A percentile compares a stretch with the other conserved stretches of the same genome.
phyloP scores from a whole-genome alignment of 768 basidiomycete genomes.

The Lentinula detonsa region DNA sequence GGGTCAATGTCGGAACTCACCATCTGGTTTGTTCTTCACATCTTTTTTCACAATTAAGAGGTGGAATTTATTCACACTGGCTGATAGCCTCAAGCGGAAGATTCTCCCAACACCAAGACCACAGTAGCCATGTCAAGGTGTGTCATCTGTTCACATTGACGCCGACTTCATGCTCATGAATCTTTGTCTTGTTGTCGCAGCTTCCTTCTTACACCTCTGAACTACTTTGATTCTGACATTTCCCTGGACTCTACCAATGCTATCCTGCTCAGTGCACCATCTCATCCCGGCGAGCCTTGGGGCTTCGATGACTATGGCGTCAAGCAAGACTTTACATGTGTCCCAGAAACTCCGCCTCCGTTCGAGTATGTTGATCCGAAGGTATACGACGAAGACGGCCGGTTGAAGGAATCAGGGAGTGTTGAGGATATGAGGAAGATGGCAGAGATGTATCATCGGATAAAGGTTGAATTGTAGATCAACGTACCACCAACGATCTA shows the following conservation, averaged over 20 bases:
- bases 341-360: conserved; percentile 28
- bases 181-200: conserved; percentile 17
- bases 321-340: conserved; percentile 28
- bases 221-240: conserved; percentile 60
- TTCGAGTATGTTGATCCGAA: conserved; percentile 31
- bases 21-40: conserved; percentile 36
- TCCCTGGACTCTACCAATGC: conserved; percentile 54
- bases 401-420: conserved; percentile 18
- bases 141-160: not conserved
- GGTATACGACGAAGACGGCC: conserved; percentile 28
- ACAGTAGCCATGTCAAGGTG: conserved; percentile 51
- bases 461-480: conserved; percentile 20
- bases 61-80: not conserved
- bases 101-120: conserved; percentile 55
- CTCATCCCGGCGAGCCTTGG: conserved; percentile 30
- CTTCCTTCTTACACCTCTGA: conserved; percentile 55
- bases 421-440: conserved; percentile 32
- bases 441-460: conserved; percentile 33
- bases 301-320: conserved; percentile 50
- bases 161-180: not conserved
- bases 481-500: not conserved
- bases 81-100: conserved; percentile 53
- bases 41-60: not conserved
- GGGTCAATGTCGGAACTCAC: conserved; percentile 65
- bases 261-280: conserved; percentile 37